Base-by-base conservation (phyloP, 2,329 filamentous ascomycete species). In the Microsporum canis region DNA sequence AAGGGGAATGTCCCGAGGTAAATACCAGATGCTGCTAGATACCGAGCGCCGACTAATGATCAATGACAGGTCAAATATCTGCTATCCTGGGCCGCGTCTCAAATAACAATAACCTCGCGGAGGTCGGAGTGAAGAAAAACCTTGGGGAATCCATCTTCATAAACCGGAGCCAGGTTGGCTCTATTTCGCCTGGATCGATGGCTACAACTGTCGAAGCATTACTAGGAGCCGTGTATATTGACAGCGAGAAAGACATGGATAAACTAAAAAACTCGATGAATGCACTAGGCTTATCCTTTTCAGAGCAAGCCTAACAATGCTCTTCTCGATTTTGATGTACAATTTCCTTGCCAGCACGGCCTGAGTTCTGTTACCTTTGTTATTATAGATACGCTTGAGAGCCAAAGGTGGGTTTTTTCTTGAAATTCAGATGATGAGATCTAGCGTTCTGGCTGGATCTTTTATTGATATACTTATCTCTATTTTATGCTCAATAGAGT, bases 161-260 rank as follows among this genome's bases (percentile, higher is more conserved):
- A 1, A 67, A 66, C 34, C 63, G 49, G 7, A 62, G 60, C n/a
- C 67, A 69, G 60, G 34, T 38, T 3, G 34, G 4, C 1, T 5
- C 6, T 33, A 29, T 53, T 33, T 67, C 68, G 1, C 29, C 55
- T 0, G 62, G 59, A 1, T 65, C 68, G 14, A 70, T 72, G 65
- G 70, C 71, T 0, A 67, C 64, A 3, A 68, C 70, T 0, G 61
- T 75, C 0, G 68, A 73, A 59, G 72, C 72, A 12, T 61, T 75
- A n/a, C 43, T 74, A n/a, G 72, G 71, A 2, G 73, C 71, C 5
- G 68, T 70, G 6, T 70, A 65, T 29, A 36, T 68, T 1, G 73
- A 75, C 49, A 68, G 66, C 33, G 63, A 65, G 1, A 57, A 65
- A 39, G 36, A 65, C 7, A 53, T 61, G 2, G n/a, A 57, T 3